Conservation (phyloP, 2,329 filamentous ascomycete genomes). For the Zymoseptoria crescenta region DNA sequence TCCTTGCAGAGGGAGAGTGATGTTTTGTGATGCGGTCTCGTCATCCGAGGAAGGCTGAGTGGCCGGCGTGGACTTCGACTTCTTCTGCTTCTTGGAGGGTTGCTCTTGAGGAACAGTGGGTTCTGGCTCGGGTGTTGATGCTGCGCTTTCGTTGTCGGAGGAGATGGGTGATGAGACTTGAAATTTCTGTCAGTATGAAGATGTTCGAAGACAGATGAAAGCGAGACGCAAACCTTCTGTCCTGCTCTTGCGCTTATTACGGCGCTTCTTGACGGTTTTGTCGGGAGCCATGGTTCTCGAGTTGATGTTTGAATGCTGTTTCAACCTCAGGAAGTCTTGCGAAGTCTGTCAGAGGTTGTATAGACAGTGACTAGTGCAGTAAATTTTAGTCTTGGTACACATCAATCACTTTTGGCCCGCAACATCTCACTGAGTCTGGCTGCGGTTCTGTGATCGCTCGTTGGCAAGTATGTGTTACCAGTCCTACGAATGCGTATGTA, state of each 20-base stretch:
- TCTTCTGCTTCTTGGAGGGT: background rate
- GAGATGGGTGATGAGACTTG: constrained; percentile 8
- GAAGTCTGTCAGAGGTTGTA: background rate
- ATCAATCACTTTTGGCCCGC: background rate
- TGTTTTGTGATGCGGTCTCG: background rate
- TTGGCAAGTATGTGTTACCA: background rate
- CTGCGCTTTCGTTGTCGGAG: constrained; percentile 12
- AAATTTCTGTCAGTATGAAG: background rate
- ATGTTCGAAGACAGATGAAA: background rate
- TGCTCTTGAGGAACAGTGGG: background rate
- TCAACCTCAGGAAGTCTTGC: background rate
- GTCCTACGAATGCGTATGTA: background rate
- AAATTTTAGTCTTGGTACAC: background rate
- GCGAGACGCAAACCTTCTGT: constrained; percentile 16
- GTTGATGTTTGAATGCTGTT: background rate
- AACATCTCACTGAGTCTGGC: background rate
- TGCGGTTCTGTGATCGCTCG: background rate
- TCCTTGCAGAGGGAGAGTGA: constrained; percentile 1
- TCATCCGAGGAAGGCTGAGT: background rate
- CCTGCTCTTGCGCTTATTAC: constrained; percentile 20
- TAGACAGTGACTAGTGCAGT: background rate
- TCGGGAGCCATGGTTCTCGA: constrained; percentile 14
- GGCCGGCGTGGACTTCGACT: background rate
- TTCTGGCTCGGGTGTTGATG: constrained; percentile 1
- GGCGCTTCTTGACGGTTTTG: constrained; percentile 16